A percentile compares a stretch with the other conserved stretches of the same genome.
These are phyloP conservation scores for Fusarium sp. DNA, from an alignment of 2,329 filamentous ascomycete species.

Conservation along the genomic window DNA sequence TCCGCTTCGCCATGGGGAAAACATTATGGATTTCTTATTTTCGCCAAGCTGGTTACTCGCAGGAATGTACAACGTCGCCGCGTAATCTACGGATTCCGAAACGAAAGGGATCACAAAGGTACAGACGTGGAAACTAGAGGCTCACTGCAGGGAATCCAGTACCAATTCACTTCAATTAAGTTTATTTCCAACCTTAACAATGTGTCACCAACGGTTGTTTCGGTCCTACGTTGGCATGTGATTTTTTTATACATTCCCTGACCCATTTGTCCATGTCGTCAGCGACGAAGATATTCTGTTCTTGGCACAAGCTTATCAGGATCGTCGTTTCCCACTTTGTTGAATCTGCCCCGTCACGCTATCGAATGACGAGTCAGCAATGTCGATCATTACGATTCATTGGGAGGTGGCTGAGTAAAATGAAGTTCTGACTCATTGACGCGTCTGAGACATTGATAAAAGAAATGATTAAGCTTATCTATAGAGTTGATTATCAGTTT, in stretches of 20 bases:
- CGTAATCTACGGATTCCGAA: slow-evolving; percentile 38
- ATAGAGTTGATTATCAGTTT: neutral
- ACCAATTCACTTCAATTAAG: slow-evolving; percentile 23
- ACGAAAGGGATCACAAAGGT: slow-evolving; percentile 2
- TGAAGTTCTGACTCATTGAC: slow-evolving; percentile 31
- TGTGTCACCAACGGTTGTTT: slow-evolving; percentile 27
- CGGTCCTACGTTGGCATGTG: slow-evolving; percentile 1
- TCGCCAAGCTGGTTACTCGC: slow-evolving; percentile 26
- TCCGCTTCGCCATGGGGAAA: neutral
- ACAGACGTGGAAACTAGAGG: slow-evolving; percentile 28
- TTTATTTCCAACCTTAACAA: slow-evolving; percentile 47
- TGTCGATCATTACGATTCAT: slow-evolving; percentile 23
- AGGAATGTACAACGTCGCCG: slow-evolving; percentile 40
- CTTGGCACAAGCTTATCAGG: slow-evolving; percentile 31
- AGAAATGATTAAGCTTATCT: slow-evolving; percentile 40
- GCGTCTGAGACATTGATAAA: slow-evolving; percentile 41
- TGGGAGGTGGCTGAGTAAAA: slow-evolving; percentile 24
- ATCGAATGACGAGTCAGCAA: slow-evolving; percentile 25
- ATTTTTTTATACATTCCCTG: neutral
- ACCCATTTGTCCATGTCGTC: slow-evolving; percentile 15
- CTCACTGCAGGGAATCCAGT: slow-evolving; percentile 30
- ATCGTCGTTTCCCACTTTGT: slow-evolving; percentile 31
- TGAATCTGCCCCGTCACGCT: slow-evolving; percentile 5
- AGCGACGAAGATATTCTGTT: neutral
- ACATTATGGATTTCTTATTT: neutral